Percentiles rank a stretch among this genome's conserved stretches.
phyloP scores from a whole-genome alignment of 441 rosid species.

The Bruguiera hainesii region DNA sequence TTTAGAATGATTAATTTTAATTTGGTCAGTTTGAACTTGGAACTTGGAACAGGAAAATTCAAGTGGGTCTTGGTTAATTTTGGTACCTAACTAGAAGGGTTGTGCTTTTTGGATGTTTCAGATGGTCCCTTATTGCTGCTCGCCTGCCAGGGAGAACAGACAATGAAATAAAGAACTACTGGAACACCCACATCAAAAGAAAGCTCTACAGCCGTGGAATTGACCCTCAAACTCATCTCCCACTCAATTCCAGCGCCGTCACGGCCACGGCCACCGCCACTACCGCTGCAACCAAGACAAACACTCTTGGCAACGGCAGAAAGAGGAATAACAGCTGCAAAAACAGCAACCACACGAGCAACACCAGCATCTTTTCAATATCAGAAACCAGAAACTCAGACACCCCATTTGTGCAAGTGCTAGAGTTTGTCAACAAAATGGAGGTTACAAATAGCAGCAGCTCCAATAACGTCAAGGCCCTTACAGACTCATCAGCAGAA shows the following conservation, averaged over 20 bases:
- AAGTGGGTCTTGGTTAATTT: not conserved
- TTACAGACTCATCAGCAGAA: slow-evolving; percentile 15
- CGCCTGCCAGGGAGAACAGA: slow-evolving; percentile 34
- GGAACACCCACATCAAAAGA: slow-evolving; percentile 33
- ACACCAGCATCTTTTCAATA: not conserved
- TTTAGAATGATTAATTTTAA: no score
- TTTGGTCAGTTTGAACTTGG: no score
- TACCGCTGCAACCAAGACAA: not conserved
- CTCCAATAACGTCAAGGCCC: not conserved
- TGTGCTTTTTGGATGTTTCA: not conserved
- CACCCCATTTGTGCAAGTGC: not conserved
- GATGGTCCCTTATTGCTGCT: slow-evolving; percentile 36
- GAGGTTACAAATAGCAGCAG: not conserved
- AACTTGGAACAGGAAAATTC: no score
- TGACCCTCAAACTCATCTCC: slow-evolving; percentile 78
- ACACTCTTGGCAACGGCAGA: not conserved
- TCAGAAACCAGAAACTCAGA: not conserved
- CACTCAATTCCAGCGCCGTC: slow-evolving; percentile 19
- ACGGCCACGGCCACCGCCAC: not conserved
- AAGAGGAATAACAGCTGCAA: not conserved
- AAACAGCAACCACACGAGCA: not conserved
- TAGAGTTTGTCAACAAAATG: not conserved
- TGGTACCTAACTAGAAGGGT: not conserved
- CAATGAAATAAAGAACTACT: slow-evolving; percentile 32
- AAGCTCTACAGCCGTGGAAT: slow-evolving; percentile 53